Conservation (phyloP, 2,329 filamentous ascomycete species). For the Hawksworthiomyces lignivorus region DNA sequence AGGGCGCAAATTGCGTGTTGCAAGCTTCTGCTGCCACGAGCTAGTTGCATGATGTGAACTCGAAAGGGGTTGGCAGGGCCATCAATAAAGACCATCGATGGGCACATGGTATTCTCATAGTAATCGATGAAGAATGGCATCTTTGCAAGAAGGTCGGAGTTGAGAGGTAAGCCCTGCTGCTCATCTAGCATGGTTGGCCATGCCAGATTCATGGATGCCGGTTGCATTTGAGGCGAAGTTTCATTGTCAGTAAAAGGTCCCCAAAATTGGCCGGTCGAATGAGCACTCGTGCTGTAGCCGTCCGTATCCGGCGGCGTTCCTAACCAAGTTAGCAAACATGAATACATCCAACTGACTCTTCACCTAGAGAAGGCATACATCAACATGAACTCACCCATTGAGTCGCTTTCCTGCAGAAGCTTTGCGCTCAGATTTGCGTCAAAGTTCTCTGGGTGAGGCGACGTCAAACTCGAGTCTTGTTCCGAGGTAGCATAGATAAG, state of each 20-base stretch:
- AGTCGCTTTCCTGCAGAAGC: slow-evolving; percentile 47
- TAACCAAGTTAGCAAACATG: background rate
- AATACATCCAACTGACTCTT: no score
- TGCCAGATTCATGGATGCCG: slow-evolving; percentile 21
- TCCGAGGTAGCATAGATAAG: slow-evolving; percentile 55
- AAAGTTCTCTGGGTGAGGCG: slow-evolving; percentile 51
- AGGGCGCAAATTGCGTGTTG: slow-evolving; percentile 88
- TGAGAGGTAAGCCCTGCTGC: slow-evolving; percentile 35
- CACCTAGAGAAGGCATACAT: slow-evolving; percentile 18
- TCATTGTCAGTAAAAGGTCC: slow-evolving; percentile 39
- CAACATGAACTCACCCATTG: slow-evolving; percentile 42
- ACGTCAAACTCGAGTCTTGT: slow-evolving; percentile 47
- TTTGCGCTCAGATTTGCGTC: slow-evolving; percentile 47
- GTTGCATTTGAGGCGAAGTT: slow-evolving; percentile 30
- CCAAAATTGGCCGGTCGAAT: slow-evolving; percentile 42
- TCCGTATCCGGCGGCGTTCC: slow-evolving; percentile 39
- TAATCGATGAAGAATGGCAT: slow-evolving; percentile 89
- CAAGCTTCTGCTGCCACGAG: slow-evolving; percentile 70
- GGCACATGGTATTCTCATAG: slow-evolving; percentile 86
- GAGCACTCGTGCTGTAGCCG: slow-evolving; percentile 42
- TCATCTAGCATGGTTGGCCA: slow-evolving; percentile 41
- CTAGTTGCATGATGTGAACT: slow-evolving; percentile 71
- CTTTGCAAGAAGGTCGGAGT: slow-evolving; percentile 61
- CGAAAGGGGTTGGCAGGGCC: slow-evolving; percentile 79
- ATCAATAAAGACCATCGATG: slow-evolving; percentile 86